phyloP scores from a whole-genome alignment of 441 rosid species.

The Syzygium syzygioides region DNA sequence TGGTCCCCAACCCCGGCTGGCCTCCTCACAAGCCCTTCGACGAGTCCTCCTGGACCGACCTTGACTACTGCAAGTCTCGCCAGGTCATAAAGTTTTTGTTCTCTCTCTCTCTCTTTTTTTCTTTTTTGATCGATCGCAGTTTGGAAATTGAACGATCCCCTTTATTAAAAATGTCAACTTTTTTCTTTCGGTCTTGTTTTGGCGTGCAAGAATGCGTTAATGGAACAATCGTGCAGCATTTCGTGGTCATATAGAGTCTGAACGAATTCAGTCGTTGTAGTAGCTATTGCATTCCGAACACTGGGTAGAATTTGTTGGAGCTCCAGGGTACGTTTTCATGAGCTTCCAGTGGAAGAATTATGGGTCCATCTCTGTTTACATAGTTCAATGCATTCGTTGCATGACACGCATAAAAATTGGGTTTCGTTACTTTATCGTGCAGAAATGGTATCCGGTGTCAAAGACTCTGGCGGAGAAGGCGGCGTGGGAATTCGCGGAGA shows the following conservation, averaged over 20 bases:
- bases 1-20: conserved; percentile 78
- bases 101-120: background rate
- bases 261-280: background rate
- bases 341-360: background rate
- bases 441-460: conserved; percentile 85
- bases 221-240: background rate
- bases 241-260: background rate
- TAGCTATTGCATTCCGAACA: background rate
- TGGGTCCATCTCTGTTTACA: background rate
- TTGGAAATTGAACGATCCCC: background rate
- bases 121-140: background rate
- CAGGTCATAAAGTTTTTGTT: conserved; percentile 25
- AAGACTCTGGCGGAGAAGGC: conserved; percentile 84
- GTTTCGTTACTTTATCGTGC: background rate
- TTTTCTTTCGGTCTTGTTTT: background rate
- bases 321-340: background rate
- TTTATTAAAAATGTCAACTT: background rate
- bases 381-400: background rate
- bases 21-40: conserved; percentile 35
- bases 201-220: background rate
- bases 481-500: conserved; percentile 64
- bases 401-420: background rate
- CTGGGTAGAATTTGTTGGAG: background rate
- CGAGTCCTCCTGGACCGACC: conserved; percentile 81
- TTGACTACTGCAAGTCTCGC: conserved; percentile 58